A percentile compares a stretch with the other conserved stretches of the same genome.
phyloP scores from a whole-genome alignment of 2,329 filamentous ascomycete genomes.

The Cladophialophora psammophila region DNA sequence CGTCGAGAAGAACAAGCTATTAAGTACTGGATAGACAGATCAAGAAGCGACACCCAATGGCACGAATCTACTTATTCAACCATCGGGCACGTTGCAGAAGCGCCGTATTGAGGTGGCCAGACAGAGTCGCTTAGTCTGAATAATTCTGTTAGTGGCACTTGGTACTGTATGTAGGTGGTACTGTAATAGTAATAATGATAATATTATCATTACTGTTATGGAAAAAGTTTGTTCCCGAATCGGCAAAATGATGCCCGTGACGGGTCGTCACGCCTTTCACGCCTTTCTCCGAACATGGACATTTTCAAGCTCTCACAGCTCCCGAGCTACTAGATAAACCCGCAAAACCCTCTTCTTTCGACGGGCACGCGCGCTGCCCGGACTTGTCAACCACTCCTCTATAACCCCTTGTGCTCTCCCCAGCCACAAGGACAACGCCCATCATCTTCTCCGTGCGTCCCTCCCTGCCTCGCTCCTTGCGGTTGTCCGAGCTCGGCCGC shows the following conservation, averaged over 20 bases:
- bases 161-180: no score
- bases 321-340: background rate
- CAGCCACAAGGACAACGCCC: background rate
- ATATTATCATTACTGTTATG: no score
- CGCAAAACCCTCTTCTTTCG: background rate
- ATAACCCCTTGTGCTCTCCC: background rate
- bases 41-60: background rate
- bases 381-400: background rate
- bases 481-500: conserved; percentile 2
- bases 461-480: background rate
- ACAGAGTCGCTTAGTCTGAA: background rate
- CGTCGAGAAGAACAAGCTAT: background rate
- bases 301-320: conserved; percentile 7
- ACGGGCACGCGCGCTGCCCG: background rate
- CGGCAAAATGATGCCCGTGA: conserved; percentile 12
- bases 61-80: background rate
- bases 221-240: conserved; percentile 8
- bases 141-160: background rate
- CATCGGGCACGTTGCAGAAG: background rate
- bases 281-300: background rate
- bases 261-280: background rate
- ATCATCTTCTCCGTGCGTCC: background rate
- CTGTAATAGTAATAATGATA: no score
- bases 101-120: background rate
- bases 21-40: no score